phyloP scores from a whole-genome alignment of 148 eudicot genomes.

The Bassia scoparia region DNA sequence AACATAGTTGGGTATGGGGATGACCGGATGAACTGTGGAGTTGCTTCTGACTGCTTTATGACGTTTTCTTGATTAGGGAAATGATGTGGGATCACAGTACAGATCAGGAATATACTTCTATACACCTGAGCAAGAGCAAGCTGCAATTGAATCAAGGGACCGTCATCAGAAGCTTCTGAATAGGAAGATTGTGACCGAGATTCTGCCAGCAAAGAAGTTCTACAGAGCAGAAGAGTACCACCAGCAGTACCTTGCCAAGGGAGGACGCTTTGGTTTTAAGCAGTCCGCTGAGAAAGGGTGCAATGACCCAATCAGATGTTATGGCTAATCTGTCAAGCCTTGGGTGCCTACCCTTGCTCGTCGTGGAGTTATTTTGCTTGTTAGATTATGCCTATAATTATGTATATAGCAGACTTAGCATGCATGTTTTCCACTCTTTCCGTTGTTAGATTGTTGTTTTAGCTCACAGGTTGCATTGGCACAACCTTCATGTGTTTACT shows the following conservation, averaged over 20 bases:
- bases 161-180: conserved; percentile 52
- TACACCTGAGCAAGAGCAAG: conserved; percentile 79
- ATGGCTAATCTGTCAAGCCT: conserved; percentile 43
- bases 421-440: neutral
- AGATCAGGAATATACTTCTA: conserved; percentile 86
- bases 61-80: conserved; percentile 40
- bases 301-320: conserved; percentile 85
- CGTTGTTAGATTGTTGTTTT: conserved; percentile 1
- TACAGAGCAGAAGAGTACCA: conserved; percentile 84
- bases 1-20: neutral
- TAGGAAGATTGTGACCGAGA: conserved; percentile 72
- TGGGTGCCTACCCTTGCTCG: neutral
- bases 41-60: conserved; percentile 12
- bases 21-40: neutral
- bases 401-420: conserved; percentile 8
- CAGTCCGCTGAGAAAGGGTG: conserved; percentile 83
- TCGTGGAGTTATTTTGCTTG: neutral
- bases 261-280: conserved; percentile 66
- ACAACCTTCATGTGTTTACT: no score
- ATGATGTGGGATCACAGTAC: conserved; percentile 80
- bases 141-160: conserved; percentile 64
- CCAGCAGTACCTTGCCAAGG: conserved; percentile 86
- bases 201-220: conserved; percentile 74
- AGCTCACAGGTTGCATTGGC: neutral
- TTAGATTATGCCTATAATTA: neutral